Conservation (phyloP, 2,329 filamentous ascomycete species). For the Aureobasidium sp. region DNA sequence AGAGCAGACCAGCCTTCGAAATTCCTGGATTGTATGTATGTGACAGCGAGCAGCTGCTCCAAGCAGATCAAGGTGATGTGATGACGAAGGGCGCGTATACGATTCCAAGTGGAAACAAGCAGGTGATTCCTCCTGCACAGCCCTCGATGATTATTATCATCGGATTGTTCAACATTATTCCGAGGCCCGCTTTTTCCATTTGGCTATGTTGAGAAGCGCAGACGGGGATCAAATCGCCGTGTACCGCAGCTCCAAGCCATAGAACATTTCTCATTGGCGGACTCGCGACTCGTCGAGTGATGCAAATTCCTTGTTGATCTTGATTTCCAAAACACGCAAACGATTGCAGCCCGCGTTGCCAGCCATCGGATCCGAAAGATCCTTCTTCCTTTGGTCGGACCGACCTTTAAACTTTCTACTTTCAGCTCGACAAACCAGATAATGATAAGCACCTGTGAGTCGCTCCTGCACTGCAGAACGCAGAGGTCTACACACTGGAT, state of each 20-base stretch:
- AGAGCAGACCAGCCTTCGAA: background rate
- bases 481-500: background rate
- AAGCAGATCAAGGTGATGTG: constrained; percentile 9
- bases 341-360: background rate
- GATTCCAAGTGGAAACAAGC: background rate
- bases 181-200: constrained; percentile 5
- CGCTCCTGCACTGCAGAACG: background rate
- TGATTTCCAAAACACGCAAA: constrained; percentile 4
- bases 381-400: background rate
- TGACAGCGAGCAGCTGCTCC: background rate
- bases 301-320: constrained; percentile 2
- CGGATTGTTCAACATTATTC: background rate
- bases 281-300: background rate
- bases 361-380: background rate
- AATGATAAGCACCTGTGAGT: background rate
- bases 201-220: background rate
- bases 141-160: background rate
- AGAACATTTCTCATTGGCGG: background rate
- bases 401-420: background rate
- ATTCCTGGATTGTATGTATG: background rate
- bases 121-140: constrained; percentile 2
- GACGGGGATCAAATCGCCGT: background rate
- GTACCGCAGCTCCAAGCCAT: background rate
- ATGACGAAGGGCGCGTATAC: constrained; percentile 3
- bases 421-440: background rate